A percentile compares a stretch with the other conserved stretches of the same genome.
These are phyloP conservation scores for Rhynchosporium secalis DNA, from an alignment of 2,329 filamentous ascomycete species.

Conservation along the genomic window DNA sequence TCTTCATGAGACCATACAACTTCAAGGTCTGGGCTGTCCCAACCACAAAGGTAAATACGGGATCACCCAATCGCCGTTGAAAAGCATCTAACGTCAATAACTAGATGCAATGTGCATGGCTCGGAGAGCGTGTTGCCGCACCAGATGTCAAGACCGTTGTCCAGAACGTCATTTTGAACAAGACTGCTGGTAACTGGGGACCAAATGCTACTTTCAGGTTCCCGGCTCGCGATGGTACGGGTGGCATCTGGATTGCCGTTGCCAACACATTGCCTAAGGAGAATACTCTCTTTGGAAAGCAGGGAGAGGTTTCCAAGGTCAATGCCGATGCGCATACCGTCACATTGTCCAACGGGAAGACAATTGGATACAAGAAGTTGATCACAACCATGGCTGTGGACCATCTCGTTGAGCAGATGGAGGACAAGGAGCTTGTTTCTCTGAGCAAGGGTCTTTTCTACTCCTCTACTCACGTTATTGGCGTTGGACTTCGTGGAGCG, in stretches of 20 bases:
- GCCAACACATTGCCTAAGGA: constrained; percentile 88
- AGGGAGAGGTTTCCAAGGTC: constrained; percentile 81
- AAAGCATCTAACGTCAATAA: constrained; percentile 9
- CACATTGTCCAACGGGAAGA: constrained; percentile 79
- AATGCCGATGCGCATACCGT: constrained; percentile 84
- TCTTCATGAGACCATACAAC: constrained; percentile 99
- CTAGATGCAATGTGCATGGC: constrained; percentile 98
- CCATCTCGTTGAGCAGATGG: constrained; percentile 82
- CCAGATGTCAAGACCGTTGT: constrained; percentile 93
- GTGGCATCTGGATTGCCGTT: constrained; percentile 98
- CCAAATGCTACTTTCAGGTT: constrained; percentile 98
- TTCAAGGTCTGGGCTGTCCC: constrained; percentile 99
- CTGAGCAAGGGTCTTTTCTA: constrained; percentile 93
- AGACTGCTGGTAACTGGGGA: constrained; percentile 96
- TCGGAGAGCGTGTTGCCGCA: constrained; percentile 96
- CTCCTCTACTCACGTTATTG: constrained; percentile 95
- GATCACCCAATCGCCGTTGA: background rate
- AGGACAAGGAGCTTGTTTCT: constrained; percentile 77
- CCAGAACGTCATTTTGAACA: constrained; percentile 92
- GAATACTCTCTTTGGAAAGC: constrained; percentile 87
- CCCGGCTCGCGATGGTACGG: constrained; percentile 91
- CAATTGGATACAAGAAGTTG: constrained; percentile 87
- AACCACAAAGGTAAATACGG: constrained; percentile 75
- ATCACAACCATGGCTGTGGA: constrained; percentile 97
- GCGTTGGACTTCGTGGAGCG: constrained; percentile 87